A percentile compares a stretch with the other conserved stretches of the same genome.
Evolutionary conservation across 2,329 filamentous ascomycete genomes (phyloP).

Genomic region (Diatrype stigma): DNA sequence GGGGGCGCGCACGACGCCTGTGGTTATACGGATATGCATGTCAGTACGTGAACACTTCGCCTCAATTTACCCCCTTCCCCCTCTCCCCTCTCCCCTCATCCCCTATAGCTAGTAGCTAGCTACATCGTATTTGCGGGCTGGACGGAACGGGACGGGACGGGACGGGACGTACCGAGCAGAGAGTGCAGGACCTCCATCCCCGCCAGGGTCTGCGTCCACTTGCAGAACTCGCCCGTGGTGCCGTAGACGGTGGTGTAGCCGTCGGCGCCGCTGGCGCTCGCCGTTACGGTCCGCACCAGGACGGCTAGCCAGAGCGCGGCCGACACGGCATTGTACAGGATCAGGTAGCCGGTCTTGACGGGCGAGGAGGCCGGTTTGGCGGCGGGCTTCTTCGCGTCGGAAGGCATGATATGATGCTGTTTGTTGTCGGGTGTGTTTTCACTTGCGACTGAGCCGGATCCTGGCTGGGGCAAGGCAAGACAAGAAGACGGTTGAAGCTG

Average conservation of each 20-base stretch:
- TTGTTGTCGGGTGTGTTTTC: background rate
- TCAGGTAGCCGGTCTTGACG: constrained; percentile 65
- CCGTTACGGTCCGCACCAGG: constrained; percentile 59
- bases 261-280: constrained; percentile 47
- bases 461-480: too few species aligned
- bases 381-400: constrained; percentile 11
- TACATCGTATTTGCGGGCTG: too few species aligned
- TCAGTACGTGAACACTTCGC: background rate
- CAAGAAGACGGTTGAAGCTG: too few species aligned
- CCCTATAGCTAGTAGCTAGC: too few species aligned
- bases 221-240: constrained; percentile 62
- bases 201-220: constrained; percentile 81
- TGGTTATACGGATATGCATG: background rate
- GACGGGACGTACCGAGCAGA: constrained; percentile 55
- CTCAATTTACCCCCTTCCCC: background rate
- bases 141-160: background rate
- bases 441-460: too few species aligned
- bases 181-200: constrained; percentile 81
- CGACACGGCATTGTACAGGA: constrained; percentile 79
- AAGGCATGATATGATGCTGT: background rate
- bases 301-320: constrained; percentile 75
- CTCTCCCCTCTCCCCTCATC: too few species aligned
- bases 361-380: constrained; percentile 32
- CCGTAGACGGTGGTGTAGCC: constrained; percentile 57
- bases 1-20: constrained; percentile 81